Evolutionary conservation across 2,329 filamentous ascomycete genomes (phyloP).

Genomic region (Fusarium decemcellulare): DNA sequence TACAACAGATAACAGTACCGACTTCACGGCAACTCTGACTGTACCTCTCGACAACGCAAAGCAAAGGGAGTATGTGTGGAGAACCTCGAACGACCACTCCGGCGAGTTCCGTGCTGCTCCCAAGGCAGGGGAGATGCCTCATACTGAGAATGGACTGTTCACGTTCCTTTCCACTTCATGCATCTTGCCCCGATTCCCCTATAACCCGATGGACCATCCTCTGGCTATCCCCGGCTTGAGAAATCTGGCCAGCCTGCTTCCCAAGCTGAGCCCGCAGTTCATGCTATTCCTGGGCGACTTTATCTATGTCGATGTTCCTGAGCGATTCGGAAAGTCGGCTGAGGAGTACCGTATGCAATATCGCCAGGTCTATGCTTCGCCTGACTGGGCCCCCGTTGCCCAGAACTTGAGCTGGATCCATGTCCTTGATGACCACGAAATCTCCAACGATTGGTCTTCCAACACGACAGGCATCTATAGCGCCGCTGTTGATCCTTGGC

Average conservation of each 20-base stretch:
- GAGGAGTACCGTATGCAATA: conserved; percentile 93
- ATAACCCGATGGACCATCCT: conserved; percentile 86
- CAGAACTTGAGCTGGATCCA: conserved; percentile 96
- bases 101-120: conserved; percentile 88
- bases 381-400: conserved; percentile 85
- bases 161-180: conserved; percentile 95
- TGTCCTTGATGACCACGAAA: conserved; percentile 96
- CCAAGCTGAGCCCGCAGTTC: conserved; percentile 80
- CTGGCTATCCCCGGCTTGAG: conserved; percentile 86
- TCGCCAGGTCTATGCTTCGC: conserved; percentile 94
- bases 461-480: conserved; percentile 86
- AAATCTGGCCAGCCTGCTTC: conserved; percentile 81
- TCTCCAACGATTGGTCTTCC: conserved; percentile 91
- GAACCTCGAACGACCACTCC: conserved; percentile 87
- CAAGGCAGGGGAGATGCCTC: conserved; percentile 73
- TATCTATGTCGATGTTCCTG: conserved; percentile 91
- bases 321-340: conserved; percentile 78
- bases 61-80: conserved; percentile 85
- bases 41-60: conserved; percentile 75
- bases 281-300: conserved; percentile 91
- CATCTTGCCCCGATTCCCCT: conserved; percentile 92
- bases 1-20: conserved; percentile 80
- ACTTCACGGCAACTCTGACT: conserved; percentile 82
- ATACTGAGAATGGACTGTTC: conserved; percentile 77
- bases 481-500: conserved; percentile 86